Conservation (phyloP, 495 filamentous ascomycete species). For the Penicillium goetzii region DNA sequence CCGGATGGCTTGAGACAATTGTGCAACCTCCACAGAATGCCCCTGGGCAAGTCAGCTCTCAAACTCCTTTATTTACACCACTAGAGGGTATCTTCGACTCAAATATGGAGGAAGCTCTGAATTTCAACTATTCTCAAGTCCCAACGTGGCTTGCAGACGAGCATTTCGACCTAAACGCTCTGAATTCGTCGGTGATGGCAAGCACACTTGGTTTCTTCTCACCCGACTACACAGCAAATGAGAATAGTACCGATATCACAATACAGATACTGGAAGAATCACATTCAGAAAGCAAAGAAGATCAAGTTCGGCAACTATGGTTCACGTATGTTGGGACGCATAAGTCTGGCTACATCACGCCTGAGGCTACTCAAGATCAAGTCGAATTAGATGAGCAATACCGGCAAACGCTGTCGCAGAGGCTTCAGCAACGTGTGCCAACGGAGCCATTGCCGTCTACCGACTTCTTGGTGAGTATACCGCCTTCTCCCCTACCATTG, state of each 20-base stretch:
- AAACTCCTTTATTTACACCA: background rate
- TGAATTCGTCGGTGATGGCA: slow-evolving; percentile 27
- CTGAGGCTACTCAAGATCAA: slow-evolving; percentile 16
- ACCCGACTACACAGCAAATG: slow-evolving; percentile 2
- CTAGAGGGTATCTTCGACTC: slow-evolving; percentile 5
- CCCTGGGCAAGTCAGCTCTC: background rate
- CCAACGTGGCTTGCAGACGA: slow-evolving; percentile 31
- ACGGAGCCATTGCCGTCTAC: slow-evolving; percentile 31
- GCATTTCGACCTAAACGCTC: slow-evolving; percentile 30
- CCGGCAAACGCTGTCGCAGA: slow-evolving; percentile 21
- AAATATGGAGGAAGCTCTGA: slow-evolving; percentile 5
- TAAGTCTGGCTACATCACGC: slow-evolving; percentile 20
- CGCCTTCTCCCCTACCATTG: background rate
- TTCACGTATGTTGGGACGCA: slow-evolving; percentile 16
- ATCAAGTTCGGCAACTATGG: slow-evolving; percentile 19
- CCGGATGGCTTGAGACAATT: background rate
- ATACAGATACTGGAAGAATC: slow-evolving; percentile 1
- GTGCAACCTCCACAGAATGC: background rate
- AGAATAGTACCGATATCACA: background rate
- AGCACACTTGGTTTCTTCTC: slow-evolving; percentile 14
- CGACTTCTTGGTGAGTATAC: slow-evolving; percentile 29
- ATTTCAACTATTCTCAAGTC: slow-evolving; percentile 14
- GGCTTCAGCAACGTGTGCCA: slow-evolving; percentile 26
- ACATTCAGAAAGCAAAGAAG: slow-evolving; percentile 9
- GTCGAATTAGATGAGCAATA: slow-evolving; percentile 29